Conservation (phyloP, 257 asterid species). For the Fraxinus anomala region DNA sequence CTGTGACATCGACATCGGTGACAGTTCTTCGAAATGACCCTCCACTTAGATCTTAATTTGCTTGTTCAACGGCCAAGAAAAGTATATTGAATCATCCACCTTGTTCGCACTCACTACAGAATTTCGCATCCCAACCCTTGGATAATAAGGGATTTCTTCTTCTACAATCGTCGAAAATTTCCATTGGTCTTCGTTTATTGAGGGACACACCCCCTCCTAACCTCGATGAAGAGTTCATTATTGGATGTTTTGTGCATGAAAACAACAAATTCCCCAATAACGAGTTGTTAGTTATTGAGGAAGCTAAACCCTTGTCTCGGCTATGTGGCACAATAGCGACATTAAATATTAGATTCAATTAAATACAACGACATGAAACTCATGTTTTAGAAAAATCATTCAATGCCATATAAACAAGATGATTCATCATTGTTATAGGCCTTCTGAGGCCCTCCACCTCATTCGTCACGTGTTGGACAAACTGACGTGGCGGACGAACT, state of each 20-base stretch:
- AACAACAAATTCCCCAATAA: slow-evolving; percentile 58
- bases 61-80: slow-evolving; percentile 46
- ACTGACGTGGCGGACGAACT: too few relatives aligned
- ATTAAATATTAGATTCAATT: too few relatives aligned
- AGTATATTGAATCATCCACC: slow-evolving; percentile 36
- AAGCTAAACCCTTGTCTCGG: slow-evolving; percentile 22
- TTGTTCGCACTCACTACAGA: slow-evolving; percentile 57
- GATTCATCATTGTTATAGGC: too few relatives aligned
- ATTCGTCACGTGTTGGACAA: too few relatives aligned
- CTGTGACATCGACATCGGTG: neutral
- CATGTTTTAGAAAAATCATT: too few relatives aligned
- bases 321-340: too few relatives aligned
- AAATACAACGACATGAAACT: too few relatives aligned
- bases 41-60: neutral
- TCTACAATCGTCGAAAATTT: slow-evolving; percentile 1
- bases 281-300: slow-evolving; percentile 51
- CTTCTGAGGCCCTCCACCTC: too few relatives aligned
- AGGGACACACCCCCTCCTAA: slow-evolving; percentile 33
- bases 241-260: slow-evolving; percentile 40
- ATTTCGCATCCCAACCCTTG: slow-evolving; percentile 43
- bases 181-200: neutral
- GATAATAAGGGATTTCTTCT: slow-evolving; percentile 45
- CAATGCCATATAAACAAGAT: too few relatives aligned
- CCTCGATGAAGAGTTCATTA: slow-evolving; percentile 47
- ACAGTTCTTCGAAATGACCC: slow-evolving; percentile 38